Evolutionary conservation across 805 yeast species (phyloP), one percentile per base, ranked within the genome.

Genomic region (Babjeviella inositovora): DNA sequence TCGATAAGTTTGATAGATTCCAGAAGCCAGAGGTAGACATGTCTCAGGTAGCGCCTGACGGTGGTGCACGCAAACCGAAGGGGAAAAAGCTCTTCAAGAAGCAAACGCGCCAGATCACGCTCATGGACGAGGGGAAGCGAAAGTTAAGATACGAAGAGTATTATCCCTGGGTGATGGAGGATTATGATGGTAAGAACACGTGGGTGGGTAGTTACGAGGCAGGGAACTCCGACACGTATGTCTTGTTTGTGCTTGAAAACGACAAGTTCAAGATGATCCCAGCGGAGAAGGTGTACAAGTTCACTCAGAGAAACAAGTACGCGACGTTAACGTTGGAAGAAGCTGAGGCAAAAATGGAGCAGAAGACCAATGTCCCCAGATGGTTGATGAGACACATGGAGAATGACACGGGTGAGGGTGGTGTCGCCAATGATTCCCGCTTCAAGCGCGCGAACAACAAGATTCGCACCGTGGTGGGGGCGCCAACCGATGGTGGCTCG

Each of bases 101-200:
- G 33, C 84, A 84, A 43, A 84, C 96, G 2, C 66, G 85, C 37
- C 94, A 85, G 45, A 68, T 82, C 11, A 71, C 65, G 34, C 65
- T 74, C 14, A 69, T 81, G 43, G 82, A 82, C 39, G 97, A 85
- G 36, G 67, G 67, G 6, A 85, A 81, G 30, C 64, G 87, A 31
- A 75, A 70, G 40, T 55, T 90, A 31, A 62, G 97, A 41, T 90
- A 87, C 43, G 98, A 90, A 50, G 98, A 90, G 50, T 81, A 75
- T 45, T 87, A 80, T 38, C 98, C 98, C 0, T 90, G 98, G 98
- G 93, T 90, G 10, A 55, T 90, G 60, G 98, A 90, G 51, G 98
- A 90, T 50, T 87, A 79, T 45, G 95, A 84, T 39, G 94, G 93
- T 21, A 63, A 68, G 30, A 87, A 90, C 42, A 87, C 93, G 1